Conservation (phyloP, 2,329 filamentous ascomycete species). For the Trichoderma sp. region DNA sequence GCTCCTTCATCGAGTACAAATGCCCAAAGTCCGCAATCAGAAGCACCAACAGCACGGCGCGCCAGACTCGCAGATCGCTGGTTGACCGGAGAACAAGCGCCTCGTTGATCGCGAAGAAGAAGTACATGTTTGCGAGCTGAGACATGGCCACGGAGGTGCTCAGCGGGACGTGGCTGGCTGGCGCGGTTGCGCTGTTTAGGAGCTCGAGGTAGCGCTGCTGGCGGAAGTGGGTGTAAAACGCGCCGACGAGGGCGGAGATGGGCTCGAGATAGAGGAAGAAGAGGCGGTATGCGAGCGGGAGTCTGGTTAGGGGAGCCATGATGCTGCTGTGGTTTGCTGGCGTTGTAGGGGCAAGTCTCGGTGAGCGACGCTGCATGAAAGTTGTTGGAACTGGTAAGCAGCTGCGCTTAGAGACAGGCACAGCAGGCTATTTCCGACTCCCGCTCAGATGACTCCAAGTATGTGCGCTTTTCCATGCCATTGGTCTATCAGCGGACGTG, state of each 20-base stretch:
- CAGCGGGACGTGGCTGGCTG: conserved; percentile 51
- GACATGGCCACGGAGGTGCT: conserved; percentile 69
- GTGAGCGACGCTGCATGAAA: not conserved
- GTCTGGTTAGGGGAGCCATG: conserved; percentile 36
- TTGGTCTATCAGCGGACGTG: not conserved
- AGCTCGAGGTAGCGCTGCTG: conserved; percentile 64
- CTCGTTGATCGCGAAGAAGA: conserved; percentile 78
- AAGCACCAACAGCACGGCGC: conserved; percentile 65
- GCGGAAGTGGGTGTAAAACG: conserved; percentile 55
- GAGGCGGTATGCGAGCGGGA: conserved; percentile 63
- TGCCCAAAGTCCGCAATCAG: conserved; percentile 79
- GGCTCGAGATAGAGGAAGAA: conserved; percentile 79
- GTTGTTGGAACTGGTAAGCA: not conserved
- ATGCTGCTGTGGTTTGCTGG: not conserved
- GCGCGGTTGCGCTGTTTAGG: conserved; percentile 59
- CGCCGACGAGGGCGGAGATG: conserved; percentile 56
- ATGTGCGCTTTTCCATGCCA: not conserved
- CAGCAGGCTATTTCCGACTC: not conserved
- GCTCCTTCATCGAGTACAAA: conserved; percentile 64
- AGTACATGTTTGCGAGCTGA: conserved; percentile 78
- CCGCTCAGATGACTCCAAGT: not conserved
- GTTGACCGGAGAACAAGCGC: conserved; percentile 74
- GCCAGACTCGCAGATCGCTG: conserved; percentile 70
- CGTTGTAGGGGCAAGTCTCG: not conserved
- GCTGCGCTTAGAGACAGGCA: not conserved